Evolutionary conservation across 108 stramenopile species (phyloP), one percentile per base, ranked within the genome.

Genomic region (Skeletonema menzelii): DNA sequence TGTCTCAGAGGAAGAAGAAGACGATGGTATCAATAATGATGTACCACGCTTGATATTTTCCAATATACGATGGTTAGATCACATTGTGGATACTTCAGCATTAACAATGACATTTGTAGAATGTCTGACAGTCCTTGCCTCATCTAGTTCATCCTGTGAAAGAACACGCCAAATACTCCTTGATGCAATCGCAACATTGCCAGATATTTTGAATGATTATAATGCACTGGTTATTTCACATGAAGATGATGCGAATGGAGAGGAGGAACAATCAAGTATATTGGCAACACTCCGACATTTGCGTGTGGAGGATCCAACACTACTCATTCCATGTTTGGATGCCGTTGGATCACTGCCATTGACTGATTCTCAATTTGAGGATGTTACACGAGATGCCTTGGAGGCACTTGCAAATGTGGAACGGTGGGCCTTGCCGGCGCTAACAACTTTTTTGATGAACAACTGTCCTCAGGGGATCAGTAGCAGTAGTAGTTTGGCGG

Each of bases 41-140:
- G 60, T 85, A 12, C 82, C 82, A 0, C 75, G 77, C 12, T 69
- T 85, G 11, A 77, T 86, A 13, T 75, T 86, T 17, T 40, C 65
- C 28, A 74, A 83, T 38, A 44, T 83, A 8, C 74, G 82, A 10
- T 86, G 85, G 85, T 59, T 86, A 24, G 82, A 86, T 59, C 73
- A 76, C 46, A 65, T 86, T 55, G 42, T 74, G 17, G 79, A 83
- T 40, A 31, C 75, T 8, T 15, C 61, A 0, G 56, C 75, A 20
- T 66, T 86, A 1, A 80, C 62, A 28, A 32, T 15, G n/a, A 40
- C 69, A 5, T 70, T 59, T 55, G 67, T 76, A 38, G 82, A 83
- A 66, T 66, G 64, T 44, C 32, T 86, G 2, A 73, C 79, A 1
- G 59, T 83, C 14, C 38, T 81, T 20, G 38, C 70, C 15, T 67